A percentile compares a stretch with the other conserved stretches of the same genome.
Conservation (phyloP, 768 basidiomycete species). For the Suillus americanus region DNA sequence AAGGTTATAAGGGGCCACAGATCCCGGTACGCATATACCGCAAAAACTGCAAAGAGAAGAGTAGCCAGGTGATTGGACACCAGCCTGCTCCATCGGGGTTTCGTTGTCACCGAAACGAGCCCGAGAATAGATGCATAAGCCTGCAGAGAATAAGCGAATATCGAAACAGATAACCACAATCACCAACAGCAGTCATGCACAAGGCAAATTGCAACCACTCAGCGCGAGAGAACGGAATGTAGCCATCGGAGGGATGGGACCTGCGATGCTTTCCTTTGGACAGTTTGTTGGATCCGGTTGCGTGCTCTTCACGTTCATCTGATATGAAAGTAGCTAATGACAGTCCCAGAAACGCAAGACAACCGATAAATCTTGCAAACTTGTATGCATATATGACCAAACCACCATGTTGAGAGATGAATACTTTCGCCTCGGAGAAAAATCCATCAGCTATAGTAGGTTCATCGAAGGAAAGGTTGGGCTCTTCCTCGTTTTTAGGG, state of each 20-base stretch:
- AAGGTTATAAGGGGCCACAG: constrained; percentile 60
- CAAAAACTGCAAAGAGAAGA: constrained; percentile 47
- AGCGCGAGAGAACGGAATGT: neutral
- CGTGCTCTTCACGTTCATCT: constrained; percentile 6
- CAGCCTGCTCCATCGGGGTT: constrained; percentile 29
- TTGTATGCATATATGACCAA: constrained; percentile 22
- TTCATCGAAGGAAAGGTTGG: neutral
- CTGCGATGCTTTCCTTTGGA: neutral
- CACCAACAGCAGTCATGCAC: constrained; percentile 15
- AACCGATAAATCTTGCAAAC: constrained; percentile 19
- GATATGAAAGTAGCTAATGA: constrained; percentile 11
- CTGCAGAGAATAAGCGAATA: constrained; percentile 23
- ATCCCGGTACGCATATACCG: constrained; percentile 56
- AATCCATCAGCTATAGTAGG: constrained; percentile 9
- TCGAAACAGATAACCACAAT: neutral
- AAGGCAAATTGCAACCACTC: constrained; percentile 13
- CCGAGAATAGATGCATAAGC: constrained; percentile 42
- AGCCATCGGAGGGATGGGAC: neutral
- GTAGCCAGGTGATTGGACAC: constrained; percentile 42
- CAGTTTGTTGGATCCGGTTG: neutral
- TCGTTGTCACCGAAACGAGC: constrained; percentile 34
- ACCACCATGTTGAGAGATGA: constrained; percentile 22
- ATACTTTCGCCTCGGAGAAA: constrained; percentile 30
- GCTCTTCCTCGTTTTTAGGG: neutral
- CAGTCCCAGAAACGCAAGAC: constrained; percentile 21